phyloP scores from a whole-genome alignment of 768 basidiomycete species.

The Russula dissimulans region DNA sequence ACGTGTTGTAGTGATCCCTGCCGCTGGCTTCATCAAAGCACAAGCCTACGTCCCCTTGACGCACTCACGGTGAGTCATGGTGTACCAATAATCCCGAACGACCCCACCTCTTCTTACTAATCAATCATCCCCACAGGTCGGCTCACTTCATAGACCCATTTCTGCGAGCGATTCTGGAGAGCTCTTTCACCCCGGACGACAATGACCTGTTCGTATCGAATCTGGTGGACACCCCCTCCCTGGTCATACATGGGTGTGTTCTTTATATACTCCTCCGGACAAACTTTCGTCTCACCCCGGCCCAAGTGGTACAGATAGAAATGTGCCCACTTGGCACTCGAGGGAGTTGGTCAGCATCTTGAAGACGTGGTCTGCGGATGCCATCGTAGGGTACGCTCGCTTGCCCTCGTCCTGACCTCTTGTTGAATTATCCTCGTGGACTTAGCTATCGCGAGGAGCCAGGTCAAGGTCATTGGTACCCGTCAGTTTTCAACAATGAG shows the following conservation, averaged over 20 bases:
- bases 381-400: slow-evolving; percentile 42
- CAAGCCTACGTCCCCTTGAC: slow-evolving; percentile 74
- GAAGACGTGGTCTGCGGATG: slow-evolving; percentile 44
- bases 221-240: slow-evolving; percentile 53
- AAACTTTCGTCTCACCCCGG: background rate
- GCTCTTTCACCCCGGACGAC: slow-evolving; percentile 72
- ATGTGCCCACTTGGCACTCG: slow-evolving; percentile 83
- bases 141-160: slow-evolving; percentile 72
- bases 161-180: slow-evolving; percentile 61
- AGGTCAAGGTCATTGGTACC: slow-evolving; percentile 63
- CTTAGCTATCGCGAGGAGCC: slow-evolving; percentile 53
- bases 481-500: slow-evolving; percentile 44
- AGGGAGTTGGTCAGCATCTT: slow-evolving; percentile 55
- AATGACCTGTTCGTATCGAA: slow-evolving; percentile 84
- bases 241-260: slow-evolving; percentile 72
- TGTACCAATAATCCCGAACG: too few relatives aligned
- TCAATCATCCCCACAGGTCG: slow-evolving; percentile 32
- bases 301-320: slow-evolving; percentile 63
- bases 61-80: slow-evolving; percentile 41
- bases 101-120: background rate
- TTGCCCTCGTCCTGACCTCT: background rate
- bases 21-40: slow-evolving; percentile 79
- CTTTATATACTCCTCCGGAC: background rate
- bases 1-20: slow-evolving; percentile 48
- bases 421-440: background rate